These are phyloP conservation scores for Saccharomycopsis selenospora DNA, from an alignment of 805 yeast species.

Conservation along the genomic window DNA sequence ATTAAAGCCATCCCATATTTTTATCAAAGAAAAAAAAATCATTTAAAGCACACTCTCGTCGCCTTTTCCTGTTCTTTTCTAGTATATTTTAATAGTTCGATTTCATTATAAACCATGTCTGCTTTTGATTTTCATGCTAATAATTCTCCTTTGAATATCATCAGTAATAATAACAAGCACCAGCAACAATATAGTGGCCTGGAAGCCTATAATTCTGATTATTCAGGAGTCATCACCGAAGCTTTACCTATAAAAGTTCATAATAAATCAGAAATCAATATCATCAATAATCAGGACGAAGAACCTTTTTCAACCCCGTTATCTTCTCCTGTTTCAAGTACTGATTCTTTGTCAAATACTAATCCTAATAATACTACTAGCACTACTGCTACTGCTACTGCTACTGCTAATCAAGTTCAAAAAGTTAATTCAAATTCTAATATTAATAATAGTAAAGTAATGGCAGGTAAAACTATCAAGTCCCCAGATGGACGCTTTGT, in stretches of 20 bases:
- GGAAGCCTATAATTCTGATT: conserved; percentile 7
- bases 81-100: too few species aligned
- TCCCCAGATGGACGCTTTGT: conserved; percentile 1
- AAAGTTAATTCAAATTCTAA: not conserved
- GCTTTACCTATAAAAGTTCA: conserved; percentile 13
- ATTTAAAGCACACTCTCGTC: too few species aligned
- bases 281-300: conserved; percentile 1
- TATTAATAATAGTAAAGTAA: not conserved
- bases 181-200: too few species aligned
- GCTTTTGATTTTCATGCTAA: too few species aligned
- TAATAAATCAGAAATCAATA: conserved; percentile 6
- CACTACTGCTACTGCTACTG: too few species aligned
- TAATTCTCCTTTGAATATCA: too few species aligned
- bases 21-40: too few species aligned
- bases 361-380: too few species aligned
- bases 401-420: not conserved
- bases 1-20: too few species aligned
- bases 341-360: not conserved
- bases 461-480: not conserved
- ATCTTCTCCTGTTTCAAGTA: conserved; percentile 9
- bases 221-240: conserved; percentile 13
- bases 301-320: conserved; percentile 12
- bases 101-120: too few species aligned
- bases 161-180: too few species aligned
- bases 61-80: too few species aligned